Evolutionary conservation across 1,139 yeast genomes (phyloP), one percentile per base, ranked within the genome.

Genomic region (Geotrichum phurueaensis): DNA sequence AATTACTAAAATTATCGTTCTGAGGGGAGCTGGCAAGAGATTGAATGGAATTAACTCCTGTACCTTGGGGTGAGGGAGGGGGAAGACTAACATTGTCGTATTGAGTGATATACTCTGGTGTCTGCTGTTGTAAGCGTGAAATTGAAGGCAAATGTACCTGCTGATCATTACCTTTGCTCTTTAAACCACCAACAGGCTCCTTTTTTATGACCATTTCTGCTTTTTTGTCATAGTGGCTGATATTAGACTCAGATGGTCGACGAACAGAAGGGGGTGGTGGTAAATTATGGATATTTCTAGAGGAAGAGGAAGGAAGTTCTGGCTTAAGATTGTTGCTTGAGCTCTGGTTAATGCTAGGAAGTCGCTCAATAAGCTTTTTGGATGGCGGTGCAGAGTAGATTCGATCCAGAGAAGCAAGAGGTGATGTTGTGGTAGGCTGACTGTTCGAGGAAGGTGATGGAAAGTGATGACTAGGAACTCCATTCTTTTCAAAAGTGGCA

Each of bases 401-500:
- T 27, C 43, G 56, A 9, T 15, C 3, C 23, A 54, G 48, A 3
- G 47, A 23, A 29, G 31, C 29, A 27, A 45, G 29, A 33, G 47
- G 51, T 7, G 31, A 27, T 3, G 36, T 22, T 6, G 33, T 33
- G n/a, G 45, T 3, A 15, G 48, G 18, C 5, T 29, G 10, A 39
- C 23, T 15, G 10, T 43, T 18, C 13, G 22, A 22, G n/a, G 43
- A 23, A 22, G 20, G 33, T 18, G 55, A 27, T 7, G 51, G 51
- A 45, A 45, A 52, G 25, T 52, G 52, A 45, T 57, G 59, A 9
- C 55, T 43, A 20, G 51, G 59, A 18, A 60, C 51, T 5, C 60
- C 60, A 43, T 56, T 45, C 49, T 53, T 39, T 53, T 60, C 67
- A 57, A 65, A 65, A 10, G 67, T 61, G 3, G 60, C 54, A 18